A percentile compares a stretch with the other conserved stretches of the same genome.
Conservation (phyloP, 768 basidiomycete genomes). For the Baorangia bicolor region DNA sequence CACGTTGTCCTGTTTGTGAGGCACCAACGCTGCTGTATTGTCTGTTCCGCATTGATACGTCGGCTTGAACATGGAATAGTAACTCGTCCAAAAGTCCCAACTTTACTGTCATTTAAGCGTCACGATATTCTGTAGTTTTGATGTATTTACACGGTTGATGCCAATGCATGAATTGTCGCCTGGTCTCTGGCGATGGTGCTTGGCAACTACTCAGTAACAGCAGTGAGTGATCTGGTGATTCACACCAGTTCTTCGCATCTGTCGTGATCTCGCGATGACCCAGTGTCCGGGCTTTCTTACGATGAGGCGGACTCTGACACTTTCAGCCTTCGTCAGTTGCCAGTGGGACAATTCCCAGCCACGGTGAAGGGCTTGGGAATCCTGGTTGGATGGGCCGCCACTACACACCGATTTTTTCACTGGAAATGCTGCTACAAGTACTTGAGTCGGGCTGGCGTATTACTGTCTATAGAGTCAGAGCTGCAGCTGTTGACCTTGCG, state of each 20-base stretch:
- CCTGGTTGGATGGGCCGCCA: no score
- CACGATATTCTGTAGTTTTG: not conserved
- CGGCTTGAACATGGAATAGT: slow-evolving; percentile 11
- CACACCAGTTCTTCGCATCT: not conserved
- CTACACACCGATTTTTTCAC: no score
- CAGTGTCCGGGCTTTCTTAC: not conserved
- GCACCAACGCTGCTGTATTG: slow-evolving; percentile 55
- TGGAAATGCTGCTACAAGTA: no score
- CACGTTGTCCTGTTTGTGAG: slow-evolving; percentile 52
- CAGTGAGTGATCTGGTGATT: not conserved
- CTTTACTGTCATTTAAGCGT: not conserved
- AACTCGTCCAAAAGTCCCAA: not conserved
- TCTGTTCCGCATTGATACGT: slow-evolving; percentile 51
- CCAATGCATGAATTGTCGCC: not conserved
- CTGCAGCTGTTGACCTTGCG: no score
- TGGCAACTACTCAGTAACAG: not conserved
- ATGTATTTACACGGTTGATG: slow-evolving; percentile 5
- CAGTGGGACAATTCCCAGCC: no score
- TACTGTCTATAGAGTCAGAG: no score
- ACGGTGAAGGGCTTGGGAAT: no score
- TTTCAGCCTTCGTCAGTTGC: no score
- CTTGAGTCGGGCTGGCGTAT: no score
- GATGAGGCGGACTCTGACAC: not conserved
- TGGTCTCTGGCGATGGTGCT: not conserved
- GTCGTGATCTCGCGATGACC: not conserved